These are phyloP conservation scores for Nicotiana knightiana DNA, from an alignment of 257 asterid species.

Conservation along the genomic window DNA sequence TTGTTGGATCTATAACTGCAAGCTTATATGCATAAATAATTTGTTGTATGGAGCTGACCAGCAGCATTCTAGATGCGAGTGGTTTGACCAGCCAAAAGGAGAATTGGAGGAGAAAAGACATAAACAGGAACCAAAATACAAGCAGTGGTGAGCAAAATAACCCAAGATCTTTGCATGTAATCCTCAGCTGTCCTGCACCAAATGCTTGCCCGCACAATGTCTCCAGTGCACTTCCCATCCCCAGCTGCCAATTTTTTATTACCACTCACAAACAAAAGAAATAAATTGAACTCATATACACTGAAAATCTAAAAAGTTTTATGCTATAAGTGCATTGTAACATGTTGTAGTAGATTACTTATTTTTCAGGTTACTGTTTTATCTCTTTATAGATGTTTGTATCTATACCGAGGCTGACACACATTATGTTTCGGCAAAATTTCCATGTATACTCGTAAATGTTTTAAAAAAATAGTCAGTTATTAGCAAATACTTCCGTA, in stretches of 20 bases:
- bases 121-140: constrained; percentile 48
- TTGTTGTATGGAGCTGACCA: constrained; percentile 26
- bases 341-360: too few species aligned
- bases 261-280: too few species aligned
- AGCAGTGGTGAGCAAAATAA: constrained; percentile 49
- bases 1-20: neutral
- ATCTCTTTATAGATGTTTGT: too few species aligned
- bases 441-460: too few species aligned
- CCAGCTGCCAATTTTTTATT: constrained; percentile 37
- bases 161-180: constrained; percentile 93
- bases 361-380: too few species aligned
- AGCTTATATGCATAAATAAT: too few species aligned
- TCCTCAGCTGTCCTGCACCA: constrained; percentile 71
- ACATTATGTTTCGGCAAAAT: too few species aligned
- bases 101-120: constrained; percentile 66
- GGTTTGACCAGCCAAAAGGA: constrained; percentile 52
- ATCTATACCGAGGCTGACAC: too few species aligned
- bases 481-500: too few species aligned
- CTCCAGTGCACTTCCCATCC: constrained; percentile 89
- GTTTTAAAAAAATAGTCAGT: too few species aligned
- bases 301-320: neutral
- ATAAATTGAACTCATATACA: neutral
- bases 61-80: constrained; percentile 58
- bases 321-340: too few species aligned
- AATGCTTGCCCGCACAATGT: constrained; percentile 82